Conservation (phyloP, 2,329 filamentous ascomycete genomes). For the Trichothecium sympodiale region DNA sequence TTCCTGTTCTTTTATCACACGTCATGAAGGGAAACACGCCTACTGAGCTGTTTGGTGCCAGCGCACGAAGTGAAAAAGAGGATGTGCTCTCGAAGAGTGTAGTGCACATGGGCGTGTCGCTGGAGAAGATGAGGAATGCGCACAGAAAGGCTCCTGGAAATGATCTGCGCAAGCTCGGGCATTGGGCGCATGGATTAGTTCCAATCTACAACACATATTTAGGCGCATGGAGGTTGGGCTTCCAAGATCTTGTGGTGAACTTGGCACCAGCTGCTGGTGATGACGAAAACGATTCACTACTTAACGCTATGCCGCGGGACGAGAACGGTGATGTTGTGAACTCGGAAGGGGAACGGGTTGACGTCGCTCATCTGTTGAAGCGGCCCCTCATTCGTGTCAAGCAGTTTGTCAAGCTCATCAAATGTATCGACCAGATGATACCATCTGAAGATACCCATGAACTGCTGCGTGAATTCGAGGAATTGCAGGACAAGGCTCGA, state of each 20-base stretch:
- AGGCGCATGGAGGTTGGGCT: conserved; percentile 80
- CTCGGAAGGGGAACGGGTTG: conserved; percentile 75
- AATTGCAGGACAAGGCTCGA: conserved; percentile 65
- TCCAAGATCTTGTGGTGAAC: conserved; percentile 90
- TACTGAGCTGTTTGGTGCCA: conserved; percentile 56
- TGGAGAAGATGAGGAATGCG: conserved; percentile 71
- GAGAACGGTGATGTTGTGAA: conserved; percentile 57
- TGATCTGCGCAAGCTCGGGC: conserved; percentile 59
- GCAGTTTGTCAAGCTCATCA: conserved; percentile 74
- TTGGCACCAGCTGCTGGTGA: conserved; percentile 60
- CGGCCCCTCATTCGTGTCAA: conserved; percentile 80
- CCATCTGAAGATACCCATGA: conserved; percentile 34
- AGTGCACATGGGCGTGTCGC: conserved; percentile 81
- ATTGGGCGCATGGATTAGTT: conserved; percentile 71
- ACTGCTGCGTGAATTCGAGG: conserved; percentile 46
- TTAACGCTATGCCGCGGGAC: conserved; percentile 49
- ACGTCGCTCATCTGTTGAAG: conserved; percentile 88
- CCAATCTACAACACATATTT: conserved; percentile 79
- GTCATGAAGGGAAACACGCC: conserved; percentile 62
- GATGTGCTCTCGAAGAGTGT: conserved; percentile 71
- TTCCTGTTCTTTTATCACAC: conserved; percentile 80
- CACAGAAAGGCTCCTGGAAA: conserved; percentile 72
- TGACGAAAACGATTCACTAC: conserved; percentile 44
- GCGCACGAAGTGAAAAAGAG: conserved; percentile 37
- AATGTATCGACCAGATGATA: conserved; percentile 48